Evolutionary conservation across 345 rosid species (phyloP), one percentile per base, ranked within the genome.

Genomic region (Euphorbia lathyris): DNA sequence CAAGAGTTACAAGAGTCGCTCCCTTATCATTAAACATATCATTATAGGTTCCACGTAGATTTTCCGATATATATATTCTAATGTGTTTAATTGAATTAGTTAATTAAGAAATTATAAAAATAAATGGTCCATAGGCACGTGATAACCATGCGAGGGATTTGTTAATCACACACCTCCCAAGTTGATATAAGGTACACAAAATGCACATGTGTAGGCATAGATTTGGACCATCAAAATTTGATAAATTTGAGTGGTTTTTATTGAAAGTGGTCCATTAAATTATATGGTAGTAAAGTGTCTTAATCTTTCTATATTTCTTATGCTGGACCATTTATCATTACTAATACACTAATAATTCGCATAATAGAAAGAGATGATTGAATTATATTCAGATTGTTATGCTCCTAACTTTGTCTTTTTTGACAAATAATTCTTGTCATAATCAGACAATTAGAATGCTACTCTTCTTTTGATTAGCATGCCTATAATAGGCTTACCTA

Each of bases 111-210:
- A 25, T 23, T 14, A 53, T 55, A 23, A 1, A n/a, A 2, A 55
- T 22, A 25, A 23, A 55, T 82, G 88, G 86, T 78, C 88, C 88
- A 76, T 68, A 50, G 62, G 68, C 81, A 78, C 72, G 80, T 80
- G 83, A 82, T 17, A 20, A 36, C 66, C 79, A 66, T 47, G 68
- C 57, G 51, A 61, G 65, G 56, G 57, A 38, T 14, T 57, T 50
- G 45, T 27, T 16, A 58, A 16, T 29, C 20, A 63, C 77, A 58
- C 71, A 79, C 65, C 69, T 72, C 65, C 47, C 40, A 0, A 25
- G 55, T 13, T 58, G 63, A 32, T 40, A 40, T 9, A 43, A n/a
- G 65, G 56, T 47, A 76, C 79, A 29, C 74, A 69, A 9, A 73
- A 70, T 17, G 73, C 83, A 74, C 81, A 78, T 76, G 80, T 72